These are phyloP conservation scores for Acacia melanoxylon DNA, from an alignment of 306 rosid genomes.

Conservation along the genomic window DNA sequence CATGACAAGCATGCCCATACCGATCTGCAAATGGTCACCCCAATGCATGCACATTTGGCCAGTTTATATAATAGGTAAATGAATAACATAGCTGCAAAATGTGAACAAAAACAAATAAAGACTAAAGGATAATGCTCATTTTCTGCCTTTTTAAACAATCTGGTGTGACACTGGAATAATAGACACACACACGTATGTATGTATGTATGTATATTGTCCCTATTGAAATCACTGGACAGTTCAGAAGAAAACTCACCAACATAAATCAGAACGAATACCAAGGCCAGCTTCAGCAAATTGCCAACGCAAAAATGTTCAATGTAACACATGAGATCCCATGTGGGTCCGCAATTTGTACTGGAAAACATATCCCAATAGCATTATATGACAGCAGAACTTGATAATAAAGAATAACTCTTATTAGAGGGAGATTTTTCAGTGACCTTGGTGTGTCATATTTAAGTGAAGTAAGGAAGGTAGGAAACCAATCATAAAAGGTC, in stretches of 20 bases:
- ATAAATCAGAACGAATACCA: slow-evolving; percentile 56
- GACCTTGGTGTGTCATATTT: neutral
- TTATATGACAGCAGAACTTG: neutral
- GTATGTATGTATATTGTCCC: neutral
- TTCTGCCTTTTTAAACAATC: neutral
- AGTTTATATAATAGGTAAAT: slow-evolving; percentile 52
- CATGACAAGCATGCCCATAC: slow-evolving; percentile 51
- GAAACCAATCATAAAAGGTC: neutral
- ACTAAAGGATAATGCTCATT: neutral
- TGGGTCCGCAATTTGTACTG: slow-evolving; percentile 68
- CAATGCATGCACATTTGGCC: slow-evolving; percentile 52
- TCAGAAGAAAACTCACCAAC: slow-evolving; percentile 53
- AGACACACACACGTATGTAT: too few relatives aligned
- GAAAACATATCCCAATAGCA: neutral
- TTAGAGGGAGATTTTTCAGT: neutral
- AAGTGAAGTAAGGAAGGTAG: neutral
- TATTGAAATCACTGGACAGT: neutral
- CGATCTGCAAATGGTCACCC: slow-evolving; percentile 47
- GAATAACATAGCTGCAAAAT: slow-evolving; percentile 56
- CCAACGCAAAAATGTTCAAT: slow-evolving; percentile 62
- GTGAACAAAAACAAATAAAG: neutral
- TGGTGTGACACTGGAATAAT: neutral
- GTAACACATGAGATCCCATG: slow-evolving; percentile 74
- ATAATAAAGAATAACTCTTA: neutral
- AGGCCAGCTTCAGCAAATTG: slow-evolving; percentile 54